A percentile compares a stretch with the other conserved stretches of the same genome.
Evolutionary conservation across 75 land plant genomes (phyloP).

Genomic region (Pinus tabuliformis): DNA sequence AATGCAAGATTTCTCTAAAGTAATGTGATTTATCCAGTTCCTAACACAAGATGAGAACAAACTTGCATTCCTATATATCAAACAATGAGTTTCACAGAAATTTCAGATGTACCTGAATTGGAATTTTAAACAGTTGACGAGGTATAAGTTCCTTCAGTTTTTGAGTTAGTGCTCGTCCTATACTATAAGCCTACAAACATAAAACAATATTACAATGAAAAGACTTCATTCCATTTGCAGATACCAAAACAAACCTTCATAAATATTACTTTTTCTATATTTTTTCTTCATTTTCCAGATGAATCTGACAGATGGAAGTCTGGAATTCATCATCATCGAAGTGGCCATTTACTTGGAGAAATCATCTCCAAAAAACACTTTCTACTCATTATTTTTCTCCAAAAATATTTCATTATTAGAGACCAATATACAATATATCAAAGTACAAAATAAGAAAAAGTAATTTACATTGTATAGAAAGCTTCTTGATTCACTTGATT

Average conservation of each 20-base stretch:
- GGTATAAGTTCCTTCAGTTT: constrained; percentile 95
- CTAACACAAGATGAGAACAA: not conserved
- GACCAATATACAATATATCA: not conserved
- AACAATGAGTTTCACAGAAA: not conserved
- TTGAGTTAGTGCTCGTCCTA: constrained; percentile 92
- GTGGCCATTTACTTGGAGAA: not conserved
- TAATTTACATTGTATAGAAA: not conserved
- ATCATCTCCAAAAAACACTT: not conserved
- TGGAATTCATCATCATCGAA: not conserved
- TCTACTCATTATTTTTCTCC: not conserved
- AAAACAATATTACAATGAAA: too few species aligned
- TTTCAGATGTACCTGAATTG: constrained; percentile 69
- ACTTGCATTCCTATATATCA: not conserved
- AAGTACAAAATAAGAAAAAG: not conserved
- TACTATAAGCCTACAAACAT: constrained; percentile 61
- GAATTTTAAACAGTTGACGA: constrained; percentile 94
- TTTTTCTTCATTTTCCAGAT: not conserved
- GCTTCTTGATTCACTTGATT: too few species aligned
- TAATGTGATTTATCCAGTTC: not conserved
- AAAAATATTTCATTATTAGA: not conserved
- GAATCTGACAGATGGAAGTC: not conserved
- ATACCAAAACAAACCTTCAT: too few species aligned
- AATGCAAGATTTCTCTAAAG: not conserved
- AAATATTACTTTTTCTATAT: too few species aligned
- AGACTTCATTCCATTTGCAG: too few species aligned